phyloP scores from a whole-genome alignment of 495 filamentous ascomycete genomes.

The Amphirosellinia nigrospora region DNA sequence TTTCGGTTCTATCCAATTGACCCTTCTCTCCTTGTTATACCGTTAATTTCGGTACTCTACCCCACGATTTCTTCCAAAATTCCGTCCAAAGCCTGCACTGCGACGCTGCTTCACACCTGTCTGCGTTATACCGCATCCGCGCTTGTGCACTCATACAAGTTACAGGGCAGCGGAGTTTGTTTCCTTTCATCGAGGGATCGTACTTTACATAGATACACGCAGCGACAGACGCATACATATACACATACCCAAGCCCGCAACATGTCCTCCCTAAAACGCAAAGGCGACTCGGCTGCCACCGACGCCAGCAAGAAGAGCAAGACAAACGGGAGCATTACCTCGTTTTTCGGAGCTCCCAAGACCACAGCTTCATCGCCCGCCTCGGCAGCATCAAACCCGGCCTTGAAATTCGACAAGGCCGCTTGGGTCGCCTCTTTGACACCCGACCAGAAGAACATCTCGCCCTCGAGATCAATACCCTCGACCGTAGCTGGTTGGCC shows the following conservation, averaged over 20 bases:
- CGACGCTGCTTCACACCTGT: conserved; percentile 1
- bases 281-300: conserved; percentile 57
- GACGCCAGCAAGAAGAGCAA: conserved; percentile 75
- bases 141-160: background rate
- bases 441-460: conserved; percentile 80
- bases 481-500: conserved; percentile 89
- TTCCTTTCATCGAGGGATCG: background rate
- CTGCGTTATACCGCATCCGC: conserved; percentile 1
- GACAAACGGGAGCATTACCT: conserved; percentile 58
- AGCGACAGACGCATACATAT: background rate
- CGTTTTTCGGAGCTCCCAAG: conserved; percentile 59
- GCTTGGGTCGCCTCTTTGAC: conserved; percentile 83
- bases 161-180: background rate
- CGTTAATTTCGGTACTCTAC: background rate
- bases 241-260: background rate
- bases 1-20: background rate
- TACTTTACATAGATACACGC: background rate
- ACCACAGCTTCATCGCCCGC: background rate
- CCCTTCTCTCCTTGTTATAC: background rate
- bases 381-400: conserved; percentile 28
- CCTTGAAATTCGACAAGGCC: conserved; percentile 77
- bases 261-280: conserved; percentile 70
- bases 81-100: background rate
- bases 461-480: conserved; percentile 85
- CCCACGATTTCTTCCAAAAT: background rate